Conservation (phyloP, 768 basidiomycete species). For the Termitomyces sp. region DNA sequence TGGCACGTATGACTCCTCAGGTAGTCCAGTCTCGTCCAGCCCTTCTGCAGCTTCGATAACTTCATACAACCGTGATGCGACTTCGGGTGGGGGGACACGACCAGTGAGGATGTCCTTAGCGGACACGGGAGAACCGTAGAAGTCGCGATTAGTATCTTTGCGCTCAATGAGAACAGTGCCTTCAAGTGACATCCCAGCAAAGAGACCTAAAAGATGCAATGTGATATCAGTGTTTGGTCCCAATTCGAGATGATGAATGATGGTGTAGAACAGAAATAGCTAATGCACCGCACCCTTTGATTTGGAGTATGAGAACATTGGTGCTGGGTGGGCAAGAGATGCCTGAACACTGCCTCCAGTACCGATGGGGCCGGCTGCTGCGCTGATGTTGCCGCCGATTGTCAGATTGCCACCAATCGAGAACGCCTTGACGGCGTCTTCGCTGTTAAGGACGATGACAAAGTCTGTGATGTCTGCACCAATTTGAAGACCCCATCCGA, state of each 20-base stretch:
- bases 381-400: constrained; percentile 86
- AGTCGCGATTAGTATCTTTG: constrained; percentile 94
- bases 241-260: not conserved
- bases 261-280: not conserved
- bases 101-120: constrained; percentile 90
- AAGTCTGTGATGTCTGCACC: constrained; percentile 96
- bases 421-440: constrained; percentile 94
- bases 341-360: constrained; percentile 91
- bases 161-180: constrained; percentile 93
- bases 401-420: constrained; percentile 95
- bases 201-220: constrained; percentile 58
- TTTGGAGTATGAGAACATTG: constrained; percentile 97
- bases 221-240: not conserved
- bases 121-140: constrained; percentile 90
- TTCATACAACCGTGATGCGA: constrained; percentile 88
- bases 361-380: constrained; percentile 88
- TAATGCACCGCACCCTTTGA: constrained; percentile 70
- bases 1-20: constrained; percentile 79
- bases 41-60: constrained; percentile 97
- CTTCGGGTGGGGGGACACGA: constrained; percentile 95
- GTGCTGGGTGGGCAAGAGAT: constrained; percentile 86
- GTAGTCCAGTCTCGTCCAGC: constrained; percentile 80
- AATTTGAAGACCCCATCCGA: constrained; percentile 94
- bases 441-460: constrained; percentile 94
- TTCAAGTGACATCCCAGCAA: constrained; percentile 91